Percentiles rank a stretch among this genome's conserved stretches.
These are phyloP conservation scores for Neocucurbitaria cava DNA, from an alignment of 2,329 filamentous ascomycete species.

Conservation along the genomic window DNA sequence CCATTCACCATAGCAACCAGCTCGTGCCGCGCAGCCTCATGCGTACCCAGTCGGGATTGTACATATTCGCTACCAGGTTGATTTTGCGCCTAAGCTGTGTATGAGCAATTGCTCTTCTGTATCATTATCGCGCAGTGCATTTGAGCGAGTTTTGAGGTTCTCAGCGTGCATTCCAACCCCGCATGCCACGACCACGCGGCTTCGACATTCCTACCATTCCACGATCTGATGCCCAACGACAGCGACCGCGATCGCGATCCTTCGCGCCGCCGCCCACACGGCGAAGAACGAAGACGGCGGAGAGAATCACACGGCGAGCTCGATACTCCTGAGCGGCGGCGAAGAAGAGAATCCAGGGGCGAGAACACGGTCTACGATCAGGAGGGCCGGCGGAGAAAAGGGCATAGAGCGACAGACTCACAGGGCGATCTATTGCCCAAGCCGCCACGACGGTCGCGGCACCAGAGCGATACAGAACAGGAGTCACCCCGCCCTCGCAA, in stretches of 20 bases:
- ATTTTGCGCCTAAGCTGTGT: constrained; percentile 1
- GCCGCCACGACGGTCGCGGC: constrained; percentile 23
- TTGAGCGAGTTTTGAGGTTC: constrained; percentile 1
- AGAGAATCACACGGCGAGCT: constrained; percentile 36
- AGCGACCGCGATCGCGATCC: constrained; percentile 32
- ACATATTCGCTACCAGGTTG: constrained; percentile 33
- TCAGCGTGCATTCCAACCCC: constrained; percentile 18
- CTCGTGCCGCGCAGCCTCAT: constrained; percentile 20
- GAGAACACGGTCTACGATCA: constrained; percentile 28
- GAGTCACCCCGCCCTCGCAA: constrained; percentile 36
- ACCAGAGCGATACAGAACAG: constrained; percentile 41
- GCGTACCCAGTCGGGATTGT: constrained; percentile 25
- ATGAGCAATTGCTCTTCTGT: constrained; percentile 2
- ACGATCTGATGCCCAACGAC: constrained; percentile 15
- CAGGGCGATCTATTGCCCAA: constrained; percentile 44
- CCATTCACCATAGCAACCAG: constrained; percentile 40
- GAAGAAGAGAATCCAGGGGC: constrained; percentile 26
- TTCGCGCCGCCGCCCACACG: constrained; percentile 29
- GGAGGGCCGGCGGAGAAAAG: constrained; percentile 39
- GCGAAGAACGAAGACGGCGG: constrained; percentile 37
- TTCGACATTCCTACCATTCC: not conserved
- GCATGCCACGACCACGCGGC: constrained; percentile 14
- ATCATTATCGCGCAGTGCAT: constrained; percentile 8
- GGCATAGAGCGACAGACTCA: constrained; percentile 51
- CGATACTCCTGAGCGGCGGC: constrained; percentile 27